Base-by-base conservation (phyloP, 768 basidiomycete species). In the Chiua virens region DNA sequence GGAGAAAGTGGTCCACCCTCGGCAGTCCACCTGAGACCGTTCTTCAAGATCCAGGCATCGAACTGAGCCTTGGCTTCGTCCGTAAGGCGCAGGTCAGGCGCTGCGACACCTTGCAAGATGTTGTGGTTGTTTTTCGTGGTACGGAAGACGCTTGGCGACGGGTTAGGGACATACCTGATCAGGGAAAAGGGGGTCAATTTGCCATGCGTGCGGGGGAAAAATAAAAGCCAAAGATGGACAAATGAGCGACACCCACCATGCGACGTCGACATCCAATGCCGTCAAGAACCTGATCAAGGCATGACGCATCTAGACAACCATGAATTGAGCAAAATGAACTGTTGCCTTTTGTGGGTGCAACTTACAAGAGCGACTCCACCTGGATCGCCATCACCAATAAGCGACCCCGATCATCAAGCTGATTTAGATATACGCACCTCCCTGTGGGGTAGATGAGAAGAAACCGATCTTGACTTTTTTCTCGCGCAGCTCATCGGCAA, bases 41-140 rank as follows among this genome's bases (percentile, higher is more conserved):
- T 96, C 70, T 89, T 90, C 56, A 83, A 75, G 53, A 93, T 93
- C 94, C 93, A 96, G 8, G 85, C 79, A 59, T 89, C 88, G 58
- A 92, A 92, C 49, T 77, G 80, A 50, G 83, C 83, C 72, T 92
- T 90, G 45, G 87, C 85, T 49, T 86, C 83, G 56, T 87, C 78
- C 1, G 83, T 87, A 40, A 97, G 80, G 53, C 89, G 86, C 44
- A 92, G 78, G 53, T 82, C 82, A 9, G 87, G 84, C 13, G 83
- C 71, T 2, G 93, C 88, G 45, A 97, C 94, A 55, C 94, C 94
- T 82, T 97, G 93, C 21, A 96, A 77, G 65, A 91, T 92, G 72
- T 92, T 92, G 81, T 92, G 90, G 76, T 92, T 92, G 89, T 92
- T 91, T 78, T 90, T 90, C 57, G 92, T 95, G 54, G 89, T 92